phyloP scores from a whole-genome alignment of 768 basidiomycete species.

The Tricholoma terreum region DNA sequence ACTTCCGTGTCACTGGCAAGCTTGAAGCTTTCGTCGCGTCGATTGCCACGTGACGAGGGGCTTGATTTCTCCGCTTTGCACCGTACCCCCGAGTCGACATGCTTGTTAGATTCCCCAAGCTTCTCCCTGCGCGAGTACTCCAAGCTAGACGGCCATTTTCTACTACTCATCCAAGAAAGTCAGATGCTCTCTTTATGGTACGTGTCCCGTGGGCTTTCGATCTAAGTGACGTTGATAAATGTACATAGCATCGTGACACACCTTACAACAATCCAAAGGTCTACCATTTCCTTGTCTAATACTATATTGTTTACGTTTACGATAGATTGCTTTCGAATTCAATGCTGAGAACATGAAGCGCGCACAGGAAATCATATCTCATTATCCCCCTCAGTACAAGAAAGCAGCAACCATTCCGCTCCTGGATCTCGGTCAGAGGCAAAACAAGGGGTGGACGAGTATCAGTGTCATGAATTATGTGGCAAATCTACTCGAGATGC shows the following conservation, averaged over 20 bases:
- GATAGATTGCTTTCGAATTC: slow-evolving; percentile 89
- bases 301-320: not conserved
- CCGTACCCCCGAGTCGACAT: slow-evolving; percentile 19
- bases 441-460: slow-evolving; percentile 98
- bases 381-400: slow-evolving; percentile 97
- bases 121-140: slow-evolving; percentile 22
- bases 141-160: slow-evolving; percentile 37
- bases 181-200: slow-evolving; percentile 88
- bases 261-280: slow-evolving; percentile 92
- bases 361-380: slow-evolving; percentile 85
- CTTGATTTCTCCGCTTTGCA: slow-evolving; percentile 13
- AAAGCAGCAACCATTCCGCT: slow-evolving; percentile 98
- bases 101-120: slow-evolving; percentile 33
- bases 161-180: slow-evolving; percentile 46
- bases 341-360: slow-evolving; percentile 75
- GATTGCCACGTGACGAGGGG: slow-evolving; percentile 20
- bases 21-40: too few species aligned
- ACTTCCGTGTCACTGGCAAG: too few species aligned
- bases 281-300: slow-evolving; percentile 9
- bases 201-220: slow-evolving; percentile 27
- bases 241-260: slow-evolving; percentile 88
- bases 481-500: slow-evolving; percentile 89
- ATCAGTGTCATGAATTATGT: slow-evolving; percentile 99
- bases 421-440: slow-evolving; percentile 92
- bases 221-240: slow-evolving; percentile 12